Evolutionary conservation across 192 early-diverging fungal species (phyloP).

Genomic region (Backusella parvicylindrica): DNA sequence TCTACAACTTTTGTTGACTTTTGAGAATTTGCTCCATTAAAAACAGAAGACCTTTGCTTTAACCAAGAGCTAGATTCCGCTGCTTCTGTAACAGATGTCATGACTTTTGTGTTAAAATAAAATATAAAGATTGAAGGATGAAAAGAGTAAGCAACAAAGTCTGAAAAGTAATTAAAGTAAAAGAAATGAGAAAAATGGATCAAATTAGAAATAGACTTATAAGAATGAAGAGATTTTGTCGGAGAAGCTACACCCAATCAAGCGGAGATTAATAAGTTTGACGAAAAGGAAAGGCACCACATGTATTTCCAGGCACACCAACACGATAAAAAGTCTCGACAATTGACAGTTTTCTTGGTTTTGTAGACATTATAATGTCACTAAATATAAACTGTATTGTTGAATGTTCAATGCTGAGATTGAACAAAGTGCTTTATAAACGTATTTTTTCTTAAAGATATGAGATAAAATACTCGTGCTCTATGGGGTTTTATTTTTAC

Average conservation of each 20-base stretch:
- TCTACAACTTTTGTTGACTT: slow-evolving; percentile 2
- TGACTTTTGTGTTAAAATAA: background rate
- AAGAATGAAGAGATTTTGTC: background rate
- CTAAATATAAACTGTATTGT: background rate
- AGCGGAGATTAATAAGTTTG: background rate
- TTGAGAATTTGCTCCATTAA: background rate
- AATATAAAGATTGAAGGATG: background rate
- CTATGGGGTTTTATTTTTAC: background rate
- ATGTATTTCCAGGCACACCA: slow-evolving; percentile 13
- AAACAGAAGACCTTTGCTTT: slow-evolving; percentile 6
- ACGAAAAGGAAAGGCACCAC: slow-evolving; percentile 11
- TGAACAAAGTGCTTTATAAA: background rate
- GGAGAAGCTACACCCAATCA: background rate
- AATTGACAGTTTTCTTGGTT: background rate
- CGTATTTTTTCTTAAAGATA: background rate
- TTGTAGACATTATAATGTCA: background rate
- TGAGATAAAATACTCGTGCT: background rate
- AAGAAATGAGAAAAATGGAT: background rate
- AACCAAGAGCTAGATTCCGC: background rate
- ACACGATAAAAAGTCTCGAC: background rate
- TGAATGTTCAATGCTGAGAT: background rate
- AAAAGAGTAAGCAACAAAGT: background rate
- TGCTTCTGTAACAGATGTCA: slow-evolving; percentile 7
- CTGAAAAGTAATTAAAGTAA: background rate
- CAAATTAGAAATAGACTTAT: slow-evolving; percentile 8